phyloP scores from a whole-genome alignment of 305 asterid species.

The Andrographis paniculata region DNA sequence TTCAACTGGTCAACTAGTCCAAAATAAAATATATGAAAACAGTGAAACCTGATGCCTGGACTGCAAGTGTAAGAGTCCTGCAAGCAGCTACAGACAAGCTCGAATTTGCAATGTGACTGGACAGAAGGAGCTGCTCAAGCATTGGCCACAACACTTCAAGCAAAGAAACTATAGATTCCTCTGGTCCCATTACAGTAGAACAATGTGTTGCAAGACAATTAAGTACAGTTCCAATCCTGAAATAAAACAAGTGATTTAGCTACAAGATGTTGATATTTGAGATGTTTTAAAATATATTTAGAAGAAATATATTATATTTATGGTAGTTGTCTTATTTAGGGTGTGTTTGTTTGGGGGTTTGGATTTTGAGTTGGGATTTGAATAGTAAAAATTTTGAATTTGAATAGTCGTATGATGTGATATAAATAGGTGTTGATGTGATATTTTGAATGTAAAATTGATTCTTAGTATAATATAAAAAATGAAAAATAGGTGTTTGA shows the following conservation, averaged over 20 bases:
- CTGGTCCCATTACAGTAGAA: conserved; percentile 34
- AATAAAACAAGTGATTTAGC: conserved; percentile 25
- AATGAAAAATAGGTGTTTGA: no score
- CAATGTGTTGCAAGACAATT: conserved; percentile 42
- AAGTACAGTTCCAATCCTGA: conserved; percentile 77
- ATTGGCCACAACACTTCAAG: conserved; percentile 73
- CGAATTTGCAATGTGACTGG: conserved; percentile 53
- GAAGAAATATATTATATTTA: no score
- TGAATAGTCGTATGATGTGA: no score
- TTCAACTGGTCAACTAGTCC: conserved; percentile 14
- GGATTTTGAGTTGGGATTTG: no score
- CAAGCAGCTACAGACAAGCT: conserved; percentile 79
- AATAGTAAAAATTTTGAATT: no score
- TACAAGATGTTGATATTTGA: conserved; percentile 7
- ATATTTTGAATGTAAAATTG: no score
- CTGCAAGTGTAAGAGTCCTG: conserved; percentile 78
- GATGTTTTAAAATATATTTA: background rate
- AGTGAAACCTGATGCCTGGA: conserved; percentile 65
- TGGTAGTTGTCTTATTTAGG: no score
- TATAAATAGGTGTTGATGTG: no score
- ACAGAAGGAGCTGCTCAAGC: conserved; percentile 63
- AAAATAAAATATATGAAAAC: conserved; percentile 14
- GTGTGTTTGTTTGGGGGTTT: no score
- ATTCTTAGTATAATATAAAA: no score
- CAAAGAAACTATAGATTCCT: conserved; percentile 42